phyloP scores from a whole-genome alignment of 805 yeast genomes.

The Ogataea corticis region DNA sequence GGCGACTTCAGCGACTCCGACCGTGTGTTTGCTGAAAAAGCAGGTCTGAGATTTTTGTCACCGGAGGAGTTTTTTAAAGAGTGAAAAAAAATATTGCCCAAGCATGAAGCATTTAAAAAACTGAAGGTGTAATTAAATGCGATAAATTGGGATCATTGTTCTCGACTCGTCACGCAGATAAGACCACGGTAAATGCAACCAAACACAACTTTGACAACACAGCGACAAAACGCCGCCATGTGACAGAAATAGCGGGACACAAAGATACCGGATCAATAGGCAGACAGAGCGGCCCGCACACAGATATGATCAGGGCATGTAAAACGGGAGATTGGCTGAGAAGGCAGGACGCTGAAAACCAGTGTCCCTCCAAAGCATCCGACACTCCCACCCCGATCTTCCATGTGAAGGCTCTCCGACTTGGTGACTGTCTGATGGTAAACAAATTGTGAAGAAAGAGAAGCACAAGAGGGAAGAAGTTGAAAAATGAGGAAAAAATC shows the following conservation, averaged over 20 bases:
- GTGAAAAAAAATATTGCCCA: conserved; percentile 23
- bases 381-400: conserved; percentile 1
- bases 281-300: neutral
- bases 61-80: conserved; percentile 56
- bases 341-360: neutral
- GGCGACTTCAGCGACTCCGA: conserved; percentile 84
- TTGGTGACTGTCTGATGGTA: conserved; percentile 8
- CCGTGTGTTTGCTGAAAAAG: conserved; percentile 59
- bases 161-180: conserved; percentile 17
- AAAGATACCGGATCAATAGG: conserved; percentile 1
- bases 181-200: conserved; percentile 3
- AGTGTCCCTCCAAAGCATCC: neutral
- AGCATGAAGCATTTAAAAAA: conserved; percentile 33
- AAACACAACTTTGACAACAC: neutral
- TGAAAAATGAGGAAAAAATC: neutral
- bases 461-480: neutral
- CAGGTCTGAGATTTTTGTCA: conserved; percentile 53
- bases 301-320: conserved; percentile 5
- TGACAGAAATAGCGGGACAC: conserved; percentile 1
- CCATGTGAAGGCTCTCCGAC: neutral
- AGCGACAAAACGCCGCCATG: conserved; percentile 1
- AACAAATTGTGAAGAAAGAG: conserved; percentile 11
- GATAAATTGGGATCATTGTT: conserved; percentile 29
- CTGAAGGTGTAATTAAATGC: conserved; percentile 21
- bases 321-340: neutral